Conservation (phyloP, 1,139 yeast genomes). For the Diutina rugosa region DNA sequence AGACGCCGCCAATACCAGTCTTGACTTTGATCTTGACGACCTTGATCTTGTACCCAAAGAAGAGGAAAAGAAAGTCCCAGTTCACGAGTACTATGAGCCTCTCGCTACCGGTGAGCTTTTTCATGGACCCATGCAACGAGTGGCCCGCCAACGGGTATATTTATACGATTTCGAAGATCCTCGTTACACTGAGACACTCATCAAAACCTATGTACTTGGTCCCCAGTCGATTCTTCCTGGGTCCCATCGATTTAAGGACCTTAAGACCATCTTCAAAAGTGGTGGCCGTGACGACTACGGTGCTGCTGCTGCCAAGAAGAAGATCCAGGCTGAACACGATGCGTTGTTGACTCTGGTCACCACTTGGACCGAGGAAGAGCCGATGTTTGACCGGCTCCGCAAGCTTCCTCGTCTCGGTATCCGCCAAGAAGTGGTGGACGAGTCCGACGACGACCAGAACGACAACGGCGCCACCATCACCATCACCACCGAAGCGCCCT, state of each 20-base stretch:
- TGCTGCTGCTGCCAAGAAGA: slow-evolving; percentile 21
- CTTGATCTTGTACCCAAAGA: not conserved
- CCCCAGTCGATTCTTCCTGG: slow-evolving; percentile 40
- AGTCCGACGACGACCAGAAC: slow-evolving; percentile 27
- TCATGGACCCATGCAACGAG: slow-evolving; percentile 56
- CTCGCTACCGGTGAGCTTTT: slow-evolving; percentile 16
- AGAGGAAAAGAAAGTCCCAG: slow-evolving; percentile 3
- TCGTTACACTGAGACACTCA: slow-evolving; percentile 11
- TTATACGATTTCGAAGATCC: slow-evolving; percentile 34
- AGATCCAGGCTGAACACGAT: slow-evolving; percentile 10
- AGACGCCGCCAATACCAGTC: slow-evolving; percentile 4
- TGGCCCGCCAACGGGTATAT: slow-evolving; percentile 35
- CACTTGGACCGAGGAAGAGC: slow-evolving; percentile 23
- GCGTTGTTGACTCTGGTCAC: slow-evolving; percentile 21
- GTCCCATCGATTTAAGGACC: slow-evolving; percentile 38
- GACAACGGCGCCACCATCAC: slow-evolving; percentile 14
- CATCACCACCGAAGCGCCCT: slow-evolving; percentile 54
- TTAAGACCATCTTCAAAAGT: slow-evolving; percentile 32
- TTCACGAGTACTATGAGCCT: slow-evolving; percentile 5
- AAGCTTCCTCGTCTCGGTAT: slow-evolving; percentile 58
- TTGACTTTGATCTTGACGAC: not conserved
- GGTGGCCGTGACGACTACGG: slow-evolving; percentile 26
- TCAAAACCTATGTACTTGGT: slow-evolving; percentile 46
- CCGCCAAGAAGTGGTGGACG: slow-evolving; percentile 25
- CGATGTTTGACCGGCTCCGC: slow-evolving; percentile 36